These are phyloP conservation scores for Chaetoscypha palmicola DNA, from an alignment of 2,329 filamentous ascomycete species.

Conservation along the genomic window DNA sequence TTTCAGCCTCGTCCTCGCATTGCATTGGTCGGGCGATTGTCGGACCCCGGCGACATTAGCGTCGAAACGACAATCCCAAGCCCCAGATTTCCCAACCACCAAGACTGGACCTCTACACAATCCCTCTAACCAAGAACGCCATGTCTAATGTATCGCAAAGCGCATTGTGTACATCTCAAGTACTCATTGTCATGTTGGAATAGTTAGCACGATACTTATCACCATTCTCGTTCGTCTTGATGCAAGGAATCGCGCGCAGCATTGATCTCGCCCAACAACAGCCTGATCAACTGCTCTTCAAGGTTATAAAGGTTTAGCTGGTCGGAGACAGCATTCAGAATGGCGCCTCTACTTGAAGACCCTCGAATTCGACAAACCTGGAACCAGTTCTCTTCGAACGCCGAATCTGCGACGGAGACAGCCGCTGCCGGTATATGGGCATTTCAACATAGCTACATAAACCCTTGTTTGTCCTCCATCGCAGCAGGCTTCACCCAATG, in stretches of 20 bases:
- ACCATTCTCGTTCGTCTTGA: no score
- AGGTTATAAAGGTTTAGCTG: no score
- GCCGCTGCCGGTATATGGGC: slow-evolving; percentile 88
- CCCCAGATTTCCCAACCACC: not conserved
- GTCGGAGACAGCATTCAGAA: slow-evolving; percentile 15
- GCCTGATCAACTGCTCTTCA: no score
- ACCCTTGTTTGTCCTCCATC: slow-evolving; percentile 68
- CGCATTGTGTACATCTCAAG: not conserved
- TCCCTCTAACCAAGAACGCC: slow-evolving; percentile 4
- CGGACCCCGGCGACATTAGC: not conserved
- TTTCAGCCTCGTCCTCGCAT: not conserved
- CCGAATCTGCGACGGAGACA: slow-evolving; percentile 83
- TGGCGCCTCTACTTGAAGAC: slow-evolving; percentile 55
- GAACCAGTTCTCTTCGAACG: slow-evolving; percentile 85
- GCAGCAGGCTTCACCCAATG: slow-evolving; percentile 64
- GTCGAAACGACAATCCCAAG: not conserved
- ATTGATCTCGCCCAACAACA: no score
- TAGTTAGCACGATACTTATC: not conserved
- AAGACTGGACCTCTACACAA: not conserved
- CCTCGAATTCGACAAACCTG: slow-evolving; percentile 87
- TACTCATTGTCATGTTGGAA: not conserved
- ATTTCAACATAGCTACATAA: slow-evolving; percentile 79
- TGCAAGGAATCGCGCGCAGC: no score
- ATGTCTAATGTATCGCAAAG: slow-evolving; percentile 1
- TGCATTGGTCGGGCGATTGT: not conserved